These are phyloP conservation scores for Oryza nivara DNA, from an alignment of 176 grass and related monocot genomes.

Conservation along the genomic window DNA sequence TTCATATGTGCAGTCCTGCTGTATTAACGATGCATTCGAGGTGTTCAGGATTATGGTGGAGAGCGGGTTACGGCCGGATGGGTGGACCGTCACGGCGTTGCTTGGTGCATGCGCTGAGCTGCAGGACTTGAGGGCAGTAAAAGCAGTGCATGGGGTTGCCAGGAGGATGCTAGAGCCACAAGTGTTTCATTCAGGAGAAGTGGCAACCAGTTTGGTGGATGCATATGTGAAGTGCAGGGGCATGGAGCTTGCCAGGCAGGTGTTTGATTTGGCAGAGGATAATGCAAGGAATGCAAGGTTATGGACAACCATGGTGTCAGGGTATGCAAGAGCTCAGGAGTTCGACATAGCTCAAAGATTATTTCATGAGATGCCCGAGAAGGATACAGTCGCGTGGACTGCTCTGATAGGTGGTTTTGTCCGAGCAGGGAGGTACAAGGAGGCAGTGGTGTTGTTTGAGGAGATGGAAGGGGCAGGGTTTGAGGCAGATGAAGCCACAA, in stretches of 20 bases:
- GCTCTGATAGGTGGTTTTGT: constrained; percentile 53
- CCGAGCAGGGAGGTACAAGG: constrained; percentile 35
- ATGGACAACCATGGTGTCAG: constrained; percentile 57
- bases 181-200: not conserved
- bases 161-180: constrained; percentile 22
- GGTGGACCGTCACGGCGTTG: constrained; percentile 36
- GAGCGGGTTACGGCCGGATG: constrained; percentile 14
- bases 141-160: constrained; percentile 37
- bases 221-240: constrained; percentile 38
- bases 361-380: constrained; percentile 55
- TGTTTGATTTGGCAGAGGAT: constrained; percentile 49
- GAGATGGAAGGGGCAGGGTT: constrained; percentile 47
- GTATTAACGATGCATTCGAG: not conserved
- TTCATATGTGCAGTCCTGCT: not conserved
- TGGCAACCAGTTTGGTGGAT: constrained; percentile 30
- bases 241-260: constrained; percentile 22
- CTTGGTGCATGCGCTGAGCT: not conserved
- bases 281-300: constrained; percentile 33
- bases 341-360: constrained; percentile 36
- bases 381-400: constrained; percentile 63
- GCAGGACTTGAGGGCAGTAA: constrained; percentile 33
- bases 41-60: constrained; percentile 36
- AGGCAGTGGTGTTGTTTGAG: constrained; percentile 56
- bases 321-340: constrained; percentile 38
- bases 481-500: constrained; percentile 48